Evolutionary conservation across 2,329 filamentous ascomycete genomes (phyloP), one percentile per base, ranked within the genome.

Genomic region (Domatiomyces globalis): DNA sequence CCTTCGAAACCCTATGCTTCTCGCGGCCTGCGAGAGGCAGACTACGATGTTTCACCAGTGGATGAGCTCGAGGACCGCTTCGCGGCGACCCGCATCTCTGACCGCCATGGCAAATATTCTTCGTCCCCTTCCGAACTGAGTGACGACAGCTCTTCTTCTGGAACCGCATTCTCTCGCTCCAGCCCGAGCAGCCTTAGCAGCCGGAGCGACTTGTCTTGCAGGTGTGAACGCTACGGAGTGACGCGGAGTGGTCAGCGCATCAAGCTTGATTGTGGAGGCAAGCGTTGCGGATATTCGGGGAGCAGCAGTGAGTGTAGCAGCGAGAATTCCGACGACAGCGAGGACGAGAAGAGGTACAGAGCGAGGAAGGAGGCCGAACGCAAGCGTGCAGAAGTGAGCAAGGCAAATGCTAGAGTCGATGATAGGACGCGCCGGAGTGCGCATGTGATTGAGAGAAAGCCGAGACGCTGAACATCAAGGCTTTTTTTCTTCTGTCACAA

Each of bases 141-240:
- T 12, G 58, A 61, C 45, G 69, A 66, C 53, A 58, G 64, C 39
- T 83, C 80, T 54, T 75, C 84, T 60, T 57, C 54, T 12, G 59
- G 57, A 7, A 56, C 54, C 2, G 54, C 55, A 2, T 62, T 60
- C 52, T 89, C 87, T 69, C 50, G 56, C 18, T 73, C 70, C 48
- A 76, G 74, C 33, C 74, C 74, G 18, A 73, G 70, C 15, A 74
- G 71, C 49, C 61, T 73, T 49, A 87, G 84, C 49, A 85, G 84
- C 63, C 81, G 80, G 71, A 83, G 78, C 58, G 76, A 81, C 62
- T 73, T 71, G 55, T 72, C 71, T 54, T 96, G 92, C 80, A 88
- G 84, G 58, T 96, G 90, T 73, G 87, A 95, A 70, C 86, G 89
- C 73, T 95, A 92, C 74, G 90, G 89, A 62, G 94, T 96, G 75